Evolutionary conservation across 768 basidiomycete species (phyloP), one percentile per base, ranked within the genome.

Genomic region (Lepiota brunneoincarnata): DNA sequence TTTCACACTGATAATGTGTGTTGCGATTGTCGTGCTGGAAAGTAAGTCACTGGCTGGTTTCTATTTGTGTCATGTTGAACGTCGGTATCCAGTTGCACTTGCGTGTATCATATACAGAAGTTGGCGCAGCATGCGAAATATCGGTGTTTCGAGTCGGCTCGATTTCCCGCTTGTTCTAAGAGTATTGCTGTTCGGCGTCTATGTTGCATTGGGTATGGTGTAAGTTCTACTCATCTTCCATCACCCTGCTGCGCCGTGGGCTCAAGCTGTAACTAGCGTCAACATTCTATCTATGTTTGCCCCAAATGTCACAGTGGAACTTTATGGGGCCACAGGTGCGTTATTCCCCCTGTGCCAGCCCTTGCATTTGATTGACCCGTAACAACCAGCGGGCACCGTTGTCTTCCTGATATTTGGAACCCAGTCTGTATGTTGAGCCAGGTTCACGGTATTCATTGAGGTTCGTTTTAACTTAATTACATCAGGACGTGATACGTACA

Each of bases 341-440:
- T 46, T 18, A 14, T 24, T 42, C 28, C 12, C n/a, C 20, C 31
- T 31, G 31, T 10, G 11, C 31, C 31, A 31, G 54, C 21, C 3
- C 11, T 36, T 14, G 21, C 34, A 23, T 6, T 18, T 37, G 41
- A 50, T 34, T 28, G 24, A 51, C 37, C 38, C 11, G 15, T 17
- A 17, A 21, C 21, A 12, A 39, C 20, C 35, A 74, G 71, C 67
- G 42, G 73, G 73, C 12, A 62, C 68, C 7, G 68, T 63, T n/a
- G 57, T 73, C 3, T 68, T 74, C 51, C 59, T 74, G 7, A 63
- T 72, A 4, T 74, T 73, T 54, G 72, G 70, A 4, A 69, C 70
- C 20, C 73, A 74, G 63, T 53, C 62, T 4, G 70, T 70, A 49
- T 24, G 67, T 58, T 12, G 48, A 28, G 11, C 34, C 35, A 6